These are phyloP conservation scores for Meripilus lineatus DNA, from an alignment of 1,284 basidiomycete species.

Conservation along the genomic window DNA sequence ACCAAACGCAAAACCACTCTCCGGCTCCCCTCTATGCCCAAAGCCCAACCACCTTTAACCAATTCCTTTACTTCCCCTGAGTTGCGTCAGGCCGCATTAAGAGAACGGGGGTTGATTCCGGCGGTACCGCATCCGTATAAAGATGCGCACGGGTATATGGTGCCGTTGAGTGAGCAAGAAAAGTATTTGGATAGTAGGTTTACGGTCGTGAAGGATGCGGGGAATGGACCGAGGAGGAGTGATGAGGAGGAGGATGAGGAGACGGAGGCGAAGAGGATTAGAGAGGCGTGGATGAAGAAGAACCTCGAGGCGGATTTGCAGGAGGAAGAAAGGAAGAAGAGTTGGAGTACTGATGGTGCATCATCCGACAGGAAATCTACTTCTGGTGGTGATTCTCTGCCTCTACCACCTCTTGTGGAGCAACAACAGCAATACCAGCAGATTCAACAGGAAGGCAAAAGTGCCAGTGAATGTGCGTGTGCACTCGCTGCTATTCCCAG, in stretches of 20 bases:
- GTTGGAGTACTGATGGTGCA: background rate
- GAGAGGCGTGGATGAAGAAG: conserved; percentile 26
- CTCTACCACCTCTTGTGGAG: background rate
- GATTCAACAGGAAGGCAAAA: background rate
- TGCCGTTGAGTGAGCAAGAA: conserved; percentile 28
- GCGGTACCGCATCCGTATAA: conserved; percentile 7
- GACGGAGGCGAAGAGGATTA: conserved; percentile 25
- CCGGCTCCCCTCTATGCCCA: conserved; percentile 5
- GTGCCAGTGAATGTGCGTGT: conserved; percentile 8
- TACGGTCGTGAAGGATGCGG: conserved; percentile 17
- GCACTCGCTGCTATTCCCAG: conserved; percentile 4
- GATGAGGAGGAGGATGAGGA: conserved; percentile 12
- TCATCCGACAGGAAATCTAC: no score
- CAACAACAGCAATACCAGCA: conserved; percentile 1
- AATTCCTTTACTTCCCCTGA: conserved; percentile 7
- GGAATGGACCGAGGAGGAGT: background rate
- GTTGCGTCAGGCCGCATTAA: conserved; percentile 3
- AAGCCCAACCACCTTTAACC: background rate
- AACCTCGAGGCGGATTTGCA: no score
- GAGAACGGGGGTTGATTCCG: conserved; percentile 4
- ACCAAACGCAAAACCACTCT: conserved; percentile 5
- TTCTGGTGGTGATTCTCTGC: no score
- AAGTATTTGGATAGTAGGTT: conserved; percentile 24
- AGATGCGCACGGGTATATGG: conserved; percentile 7
- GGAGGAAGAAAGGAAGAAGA: background rate